Conservation (phyloP, 805 yeast species). For the Starmerella apicola region DNA sequence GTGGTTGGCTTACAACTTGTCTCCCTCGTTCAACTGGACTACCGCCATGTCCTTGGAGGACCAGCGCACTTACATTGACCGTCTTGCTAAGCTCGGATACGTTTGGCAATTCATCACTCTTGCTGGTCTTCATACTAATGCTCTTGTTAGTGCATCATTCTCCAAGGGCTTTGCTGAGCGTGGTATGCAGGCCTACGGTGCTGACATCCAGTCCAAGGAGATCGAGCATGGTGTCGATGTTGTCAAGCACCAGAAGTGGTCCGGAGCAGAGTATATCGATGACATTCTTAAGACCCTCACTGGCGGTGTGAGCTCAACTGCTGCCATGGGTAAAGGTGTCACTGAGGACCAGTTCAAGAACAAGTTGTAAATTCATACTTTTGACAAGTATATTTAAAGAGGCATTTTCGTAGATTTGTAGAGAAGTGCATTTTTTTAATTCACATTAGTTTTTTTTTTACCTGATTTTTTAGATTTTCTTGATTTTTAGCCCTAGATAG, state of each 20-base stretch:
- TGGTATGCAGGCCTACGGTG: slow-evolving; percentile 96
- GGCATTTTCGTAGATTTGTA: too few relatives aligned
- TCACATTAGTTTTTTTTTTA: too few relatives aligned
- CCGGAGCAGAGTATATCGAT: slow-evolving; percentile 95
- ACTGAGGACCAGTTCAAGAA: slow-evolving; percentile 77
- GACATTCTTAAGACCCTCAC: slow-evolving; percentile 77
- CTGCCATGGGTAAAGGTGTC: slow-evolving; percentile 98
- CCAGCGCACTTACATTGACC: slow-evolving; percentile 78
- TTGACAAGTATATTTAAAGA: neutral
- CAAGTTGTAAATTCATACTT: slow-evolving; percentile 6
- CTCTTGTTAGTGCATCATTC: slow-evolving; percentile 78
- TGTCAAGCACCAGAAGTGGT: slow-evolving; percentile 97
- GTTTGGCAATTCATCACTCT: slow-evolving; percentile 96
- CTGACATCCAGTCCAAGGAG: slow-evolving; percentile 73
- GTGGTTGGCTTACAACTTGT: slow-evolving; percentile 93
- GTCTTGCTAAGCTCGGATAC: slow-evolving; percentile 80
- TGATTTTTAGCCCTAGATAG: too few relatives aligned
- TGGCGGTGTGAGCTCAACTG: slow-evolving; percentile 90
- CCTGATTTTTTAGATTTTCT: too few relatives aligned
- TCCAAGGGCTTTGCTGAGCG: slow-evolving; percentile 61
- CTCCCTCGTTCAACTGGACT: slow-evolving; percentile 98
- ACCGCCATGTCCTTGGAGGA: slow-evolving; percentile 78
- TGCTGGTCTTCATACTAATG: slow-evolving; percentile 94
- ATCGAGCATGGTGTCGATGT: slow-evolving; percentile 84
- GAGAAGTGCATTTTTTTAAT: too few relatives aligned